phyloP scores from a whole-genome alignment of 805 yeast species.

The Starmerella lactis-condensi region DNA sequence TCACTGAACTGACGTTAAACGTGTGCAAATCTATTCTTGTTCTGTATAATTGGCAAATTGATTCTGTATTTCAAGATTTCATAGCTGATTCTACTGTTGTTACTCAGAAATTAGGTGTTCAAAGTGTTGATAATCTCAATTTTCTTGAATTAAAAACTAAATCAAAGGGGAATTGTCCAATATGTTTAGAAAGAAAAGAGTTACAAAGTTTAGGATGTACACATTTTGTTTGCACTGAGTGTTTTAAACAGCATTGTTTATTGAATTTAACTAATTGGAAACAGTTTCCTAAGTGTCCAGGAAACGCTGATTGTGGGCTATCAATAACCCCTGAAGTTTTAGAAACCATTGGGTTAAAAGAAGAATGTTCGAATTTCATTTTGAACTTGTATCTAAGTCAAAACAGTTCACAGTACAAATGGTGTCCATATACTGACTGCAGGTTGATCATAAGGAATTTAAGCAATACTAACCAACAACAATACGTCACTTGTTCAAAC shows the following conservation, averaged over 20 bases:
- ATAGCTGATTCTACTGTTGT: slow-evolving; percentile 5
- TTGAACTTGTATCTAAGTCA: background rate
- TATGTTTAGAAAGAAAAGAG: slow-evolving; percentile 1
- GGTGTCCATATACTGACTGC: slow-evolving; percentile 16
- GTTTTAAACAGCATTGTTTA: slow-evolving; percentile 51
- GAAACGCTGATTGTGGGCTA: slow-evolving; percentile 31
- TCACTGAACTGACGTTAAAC: too few relatives aligned
- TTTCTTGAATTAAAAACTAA: too few relatives aligned
- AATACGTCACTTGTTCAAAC: slow-evolving; percentile 41
- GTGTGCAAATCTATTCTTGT: too few relatives aligned
- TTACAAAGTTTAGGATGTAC: slow-evolving; percentile 34
- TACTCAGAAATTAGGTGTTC: slow-evolving; percentile 3
- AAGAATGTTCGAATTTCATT: background rate
- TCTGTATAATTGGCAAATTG: too few relatives aligned
- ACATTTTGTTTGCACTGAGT: slow-evolving; percentile 50
- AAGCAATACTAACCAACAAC: slow-evolving; percentile 44
- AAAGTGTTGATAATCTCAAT: background rate
- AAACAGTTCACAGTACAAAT: slow-evolving; percentile 2
- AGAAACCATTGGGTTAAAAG: background rate
- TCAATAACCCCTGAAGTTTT: slow-evolving; percentile 25
- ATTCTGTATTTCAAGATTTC: too few relatives aligned
- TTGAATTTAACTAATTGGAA: slow-evolving; percentile 27
- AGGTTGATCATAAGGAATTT: slow-evolving; percentile 18
- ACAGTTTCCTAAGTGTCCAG: slow-evolving; percentile 40
- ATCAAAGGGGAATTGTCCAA: slow-evolving; percentile 10